Evolutionary conservation across 768 basidiomycete genomes (phyloP).

Genomic region (Panellus pusillus): DNA sequence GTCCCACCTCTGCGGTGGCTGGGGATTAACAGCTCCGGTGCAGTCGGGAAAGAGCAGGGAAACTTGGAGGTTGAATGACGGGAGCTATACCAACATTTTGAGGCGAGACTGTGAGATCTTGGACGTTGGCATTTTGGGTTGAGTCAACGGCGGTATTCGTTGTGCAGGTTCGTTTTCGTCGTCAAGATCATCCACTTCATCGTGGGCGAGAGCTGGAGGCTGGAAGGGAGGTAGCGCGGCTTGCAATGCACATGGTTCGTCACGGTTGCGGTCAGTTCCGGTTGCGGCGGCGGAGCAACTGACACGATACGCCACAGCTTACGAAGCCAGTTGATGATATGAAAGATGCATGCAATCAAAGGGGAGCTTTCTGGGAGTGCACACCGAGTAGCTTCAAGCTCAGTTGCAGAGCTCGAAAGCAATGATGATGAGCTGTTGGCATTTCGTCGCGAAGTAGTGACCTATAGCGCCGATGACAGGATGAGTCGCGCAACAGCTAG

Average conservation of each 20-base stretch:
- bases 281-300: background rate
- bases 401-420: background rate
- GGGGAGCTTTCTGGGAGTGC: background rate
- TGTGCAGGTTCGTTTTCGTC: background rate
- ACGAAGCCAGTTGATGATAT: background rate
- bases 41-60: background rate
- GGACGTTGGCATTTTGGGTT: background rate
- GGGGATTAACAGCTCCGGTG: background rate
- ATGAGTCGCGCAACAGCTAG: too few species aligned
- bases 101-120: background rate
- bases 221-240: background rate
- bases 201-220: background rate
- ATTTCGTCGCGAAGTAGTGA: background rate
- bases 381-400: conserved; percentile 1
- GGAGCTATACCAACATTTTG: background rate
- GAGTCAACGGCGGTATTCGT: background rate
- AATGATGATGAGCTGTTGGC: background rate
- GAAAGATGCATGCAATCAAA: background rate
- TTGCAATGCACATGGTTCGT: background rate
- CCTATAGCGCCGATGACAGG: too few species aligned
- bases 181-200: background rate
- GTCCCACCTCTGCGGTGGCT: background rate
- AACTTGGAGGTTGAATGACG: background rate
- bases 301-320: background rate
- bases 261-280: background rate